These are phyloP conservation scores for Gnetum montanum DNA, from an alignment of 75 land plant genomes.

Conservation along the genomic window DNA sequence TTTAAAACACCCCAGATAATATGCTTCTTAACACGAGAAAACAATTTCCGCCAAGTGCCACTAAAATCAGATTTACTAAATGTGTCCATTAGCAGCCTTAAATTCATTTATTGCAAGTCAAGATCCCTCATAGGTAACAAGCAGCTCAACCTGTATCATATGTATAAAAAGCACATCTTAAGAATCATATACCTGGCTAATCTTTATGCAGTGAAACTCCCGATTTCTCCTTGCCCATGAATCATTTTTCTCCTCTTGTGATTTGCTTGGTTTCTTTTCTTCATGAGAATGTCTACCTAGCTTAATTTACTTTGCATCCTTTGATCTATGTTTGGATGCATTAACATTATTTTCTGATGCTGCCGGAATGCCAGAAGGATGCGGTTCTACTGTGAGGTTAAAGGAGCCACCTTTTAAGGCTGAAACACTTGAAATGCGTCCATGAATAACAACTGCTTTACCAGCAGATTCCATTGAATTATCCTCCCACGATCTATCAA, in stretches of 20 bases:
- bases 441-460: slow-evolving; percentile 44
- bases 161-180: no score
- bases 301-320: slow-evolving; percentile 34
- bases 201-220: slow-evolving; percentile 92
- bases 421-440: slow-evolving; percentile 18
- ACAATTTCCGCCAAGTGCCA: slow-evolving; percentile 90
- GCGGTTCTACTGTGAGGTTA: slow-evolving; percentile 11
- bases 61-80: slow-evolving; percentile 74
- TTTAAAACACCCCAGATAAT: slow-evolving; percentile 98
- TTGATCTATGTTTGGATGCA: slow-evolving; percentile 26
- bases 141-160: slow-evolving; percentile 88
- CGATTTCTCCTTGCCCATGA: slow-evolving; percentile 46
- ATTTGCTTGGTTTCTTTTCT: slow-evolving; percentile 53
- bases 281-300: slow-evolving; percentile 59
- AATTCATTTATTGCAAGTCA: slow-evolving; percentile 80
- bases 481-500: slow-evolving; percentile 69
- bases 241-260: slow-evolving; percentile 71
- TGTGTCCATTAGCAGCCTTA: slow-evolving; percentile 91
- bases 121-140: slow-evolving; percentile 94
- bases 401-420: slow-evolving; percentile 29
- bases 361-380: slow-evolving; percentile 5
- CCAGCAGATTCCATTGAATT: slow-evolving; percentile 42
- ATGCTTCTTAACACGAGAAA: slow-evolving; percentile 90
- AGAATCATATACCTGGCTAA: slow-evolving; percentile 74
- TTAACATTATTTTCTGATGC: slow-evolving; percentile 15